A percentile compares a stretch with the other conserved stretches of the same genome.
These are phyloP conservation scores for Cladobotryum mycophilum DNA, from an alignment of 2,329 filamentous ascomycete species.

Conservation along the genomic window DNA sequence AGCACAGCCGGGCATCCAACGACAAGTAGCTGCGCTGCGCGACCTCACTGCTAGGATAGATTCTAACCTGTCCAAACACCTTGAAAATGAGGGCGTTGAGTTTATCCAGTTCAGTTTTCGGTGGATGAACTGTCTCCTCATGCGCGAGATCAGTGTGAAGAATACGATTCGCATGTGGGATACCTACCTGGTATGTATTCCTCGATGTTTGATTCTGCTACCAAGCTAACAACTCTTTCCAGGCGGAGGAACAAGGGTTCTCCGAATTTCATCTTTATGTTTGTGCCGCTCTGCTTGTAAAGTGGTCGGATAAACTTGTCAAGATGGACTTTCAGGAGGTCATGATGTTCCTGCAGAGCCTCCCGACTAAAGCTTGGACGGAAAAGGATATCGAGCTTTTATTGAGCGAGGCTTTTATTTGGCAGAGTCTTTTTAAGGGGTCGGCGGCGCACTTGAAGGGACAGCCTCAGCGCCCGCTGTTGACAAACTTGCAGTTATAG, in stretches of 20 bases:
- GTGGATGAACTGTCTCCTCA: constrained; percentile 99
- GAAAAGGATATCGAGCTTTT: constrained; percentile 97
- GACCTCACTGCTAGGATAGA: constrained; percentile 92
- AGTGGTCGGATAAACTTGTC: constrained; percentile 91
- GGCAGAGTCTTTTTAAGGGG: constrained; percentile 95
- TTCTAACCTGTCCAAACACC: constrained; percentile 72
- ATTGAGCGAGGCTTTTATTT: constrained; percentile 94
- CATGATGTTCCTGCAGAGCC: constrained; percentile 97
- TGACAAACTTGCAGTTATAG: constrained; percentile 33
- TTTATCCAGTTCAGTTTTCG: constrained; percentile 99
- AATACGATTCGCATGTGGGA: constrained; percentile 99
- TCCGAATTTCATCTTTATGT: constrained; percentile 98
- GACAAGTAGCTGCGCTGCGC: constrained; percentile 81
- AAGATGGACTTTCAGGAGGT: constrained; percentile 98
- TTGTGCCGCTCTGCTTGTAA: constrained; percentile 94
- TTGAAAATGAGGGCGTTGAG: constrained; percentile 86
- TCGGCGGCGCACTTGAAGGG: constrained; percentile 81
- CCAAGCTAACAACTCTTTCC: constrained; percentile 7
- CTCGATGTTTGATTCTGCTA: background rate
- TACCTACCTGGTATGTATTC: constrained; percentile 76
- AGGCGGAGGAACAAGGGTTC: constrained; percentile 98
- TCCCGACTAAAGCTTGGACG: constrained; percentile 91
- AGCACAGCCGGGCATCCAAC: constrained; percentile 91
- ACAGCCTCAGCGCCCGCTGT: constrained; percentile 30
- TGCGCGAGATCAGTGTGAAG: constrained; percentile 93